These are phyloP conservation scores for Dendrocalamus sinicus DNA, from an alignment of 176 grass and related monocot species.

Conservation along the genomic window DNA sequence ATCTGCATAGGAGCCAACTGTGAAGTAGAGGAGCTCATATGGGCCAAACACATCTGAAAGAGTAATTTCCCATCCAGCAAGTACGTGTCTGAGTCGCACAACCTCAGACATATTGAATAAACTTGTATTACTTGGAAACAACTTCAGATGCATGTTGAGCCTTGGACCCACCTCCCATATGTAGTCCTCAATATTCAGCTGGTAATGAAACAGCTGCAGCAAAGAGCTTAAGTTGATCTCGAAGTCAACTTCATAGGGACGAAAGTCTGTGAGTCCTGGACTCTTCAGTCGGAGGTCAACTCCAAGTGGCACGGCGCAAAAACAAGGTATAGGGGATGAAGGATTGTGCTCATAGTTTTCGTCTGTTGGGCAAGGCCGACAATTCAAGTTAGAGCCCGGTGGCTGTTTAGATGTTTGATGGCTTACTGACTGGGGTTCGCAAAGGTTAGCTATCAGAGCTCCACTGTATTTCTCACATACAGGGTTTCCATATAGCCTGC, in stretches of 20 bases:
- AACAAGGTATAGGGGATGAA: conserved; percentile 58
- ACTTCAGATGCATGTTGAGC: conserved; percentile 79
- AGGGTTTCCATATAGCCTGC: conserved; percentile 86
- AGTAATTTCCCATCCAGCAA: conserved; percentile 79
- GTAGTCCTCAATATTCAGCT: conserved; percentile 69
- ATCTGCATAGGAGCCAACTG: conserved; percentile 59
- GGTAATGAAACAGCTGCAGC: conserved; percentile 57
- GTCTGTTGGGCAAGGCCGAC: conserved; percentile 52
- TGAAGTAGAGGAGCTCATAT: conserved; percentile 94
- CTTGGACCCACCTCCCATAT: conserved; percentile 82
- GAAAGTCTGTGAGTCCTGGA: conserved; percentile 81
- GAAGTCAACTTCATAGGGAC: conserved; percentile 67
- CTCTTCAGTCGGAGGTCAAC: conserved; percentile 90
- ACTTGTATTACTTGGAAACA: conserved; percentile 69
- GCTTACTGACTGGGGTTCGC: conserved; percentile 46
- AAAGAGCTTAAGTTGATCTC: conserved; percentile 50
- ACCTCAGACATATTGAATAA: conserved; percentile 70
- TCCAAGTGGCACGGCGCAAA: conserved; percentile 69
- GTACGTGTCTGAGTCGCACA: conserved; percentile 58
- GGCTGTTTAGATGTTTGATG: conserved; percentile 47
- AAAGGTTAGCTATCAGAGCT: conserved; percentile 45
- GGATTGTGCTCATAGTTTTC: conserved; percentile 71
- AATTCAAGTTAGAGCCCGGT: conserved; percentile 29
- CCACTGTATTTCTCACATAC: conserved; percentile 56
- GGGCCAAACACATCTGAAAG: conserved; percentile 92